Evolutionary conservation across 2,329 filamentous ascomycete genomes (phyloP), one percentile per base, ranked within the genome.

Genomic region (Aciculosporium take): DNA sequence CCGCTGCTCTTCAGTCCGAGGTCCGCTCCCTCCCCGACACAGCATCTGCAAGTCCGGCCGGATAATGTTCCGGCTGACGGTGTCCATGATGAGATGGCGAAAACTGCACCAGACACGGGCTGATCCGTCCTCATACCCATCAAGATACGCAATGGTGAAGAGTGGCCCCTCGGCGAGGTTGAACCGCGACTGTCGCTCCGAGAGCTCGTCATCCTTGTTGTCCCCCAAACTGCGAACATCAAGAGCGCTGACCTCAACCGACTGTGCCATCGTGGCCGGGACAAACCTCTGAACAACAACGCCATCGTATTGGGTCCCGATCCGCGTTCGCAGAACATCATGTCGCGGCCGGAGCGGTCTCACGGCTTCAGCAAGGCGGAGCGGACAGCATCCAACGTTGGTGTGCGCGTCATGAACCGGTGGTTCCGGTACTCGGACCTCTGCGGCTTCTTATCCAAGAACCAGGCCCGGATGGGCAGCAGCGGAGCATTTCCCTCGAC

Each of bases 41-140:
- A 39, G 37, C 27, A n/a, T 8, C 12, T 33, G 37, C 20, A 39
- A 18, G 25, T 39, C 37, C 20, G 37, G 33, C 37, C 25, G 32
- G 20, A 39, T 32, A 21, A 39, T 32, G 37, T 21, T 33, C 37
- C 37, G 33, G 37, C 37, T 39, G 28, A 39, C 27, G 3, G 37
- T 24, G 20, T 39, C 37, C 18, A 39, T 25, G 17, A 39, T 39
- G 6, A 39, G 37, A 20, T 39, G 37, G 17, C 33, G 37, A 29
- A 39, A 39, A 9, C 27, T 21, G 21, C 37, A 39, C 37, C 37
- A 39, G 18, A 39, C 29, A 7, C 29, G 20, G 1, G 37, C 37
- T 27, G 37, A 31, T 3, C 37, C 37, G 20, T 39, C 37, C 7
- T 23, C 18, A 10, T 32, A 32, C 10, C 37, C 37, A 10, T 31